These are phyloP conservation scores for Pyrenochaeta sp. DNA, from an alignment of 2,329 filamentous ascomycete genomes.

Conservation along the genomic window DNA sequence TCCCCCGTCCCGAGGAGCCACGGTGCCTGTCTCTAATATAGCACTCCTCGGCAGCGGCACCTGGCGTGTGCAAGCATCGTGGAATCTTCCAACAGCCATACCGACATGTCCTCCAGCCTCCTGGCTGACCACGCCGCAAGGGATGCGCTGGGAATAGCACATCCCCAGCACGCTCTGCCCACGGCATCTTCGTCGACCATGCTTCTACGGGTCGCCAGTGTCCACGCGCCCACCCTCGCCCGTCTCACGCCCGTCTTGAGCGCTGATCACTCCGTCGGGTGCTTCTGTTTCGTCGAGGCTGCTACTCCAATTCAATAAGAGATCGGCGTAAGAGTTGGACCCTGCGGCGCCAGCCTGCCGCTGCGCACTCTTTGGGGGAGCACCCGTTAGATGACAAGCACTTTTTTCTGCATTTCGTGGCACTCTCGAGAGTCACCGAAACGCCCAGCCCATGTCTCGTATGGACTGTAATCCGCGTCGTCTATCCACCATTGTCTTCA, in stretches of 20 bases:
- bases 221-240: constrained; percentile 21
- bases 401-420: constrained; percentile 5
- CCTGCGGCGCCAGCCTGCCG: constrained; percentile 30
- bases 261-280: constrained; percentile 31
- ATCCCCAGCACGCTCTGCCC: no score
- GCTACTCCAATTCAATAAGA: constrained; percentile 27
- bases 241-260: constrained; percentile 21
- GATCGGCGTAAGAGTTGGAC: constrained; percentile 39
- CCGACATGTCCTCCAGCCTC: no score
- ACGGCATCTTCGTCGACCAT: no score
- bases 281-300: constrained; percentile 23
- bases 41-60: not conserved
- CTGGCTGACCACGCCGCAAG: no score
- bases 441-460: not conserved
- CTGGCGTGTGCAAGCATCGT: no score
- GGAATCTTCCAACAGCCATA: no score
- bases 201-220: constrained; percentile 9
- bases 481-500: not conserved
- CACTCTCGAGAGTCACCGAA: constrained; percentile 2
- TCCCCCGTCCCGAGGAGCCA: no score
- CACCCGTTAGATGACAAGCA: constrained; percentile 12
- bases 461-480: no score
- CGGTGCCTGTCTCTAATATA: not conserved
- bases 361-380: constrained; percentile 3
- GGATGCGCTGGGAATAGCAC: no score